Conservation (phyloP, 1,284 basidiomycete genomes). For the Fomitopsis palustris region DNA sequence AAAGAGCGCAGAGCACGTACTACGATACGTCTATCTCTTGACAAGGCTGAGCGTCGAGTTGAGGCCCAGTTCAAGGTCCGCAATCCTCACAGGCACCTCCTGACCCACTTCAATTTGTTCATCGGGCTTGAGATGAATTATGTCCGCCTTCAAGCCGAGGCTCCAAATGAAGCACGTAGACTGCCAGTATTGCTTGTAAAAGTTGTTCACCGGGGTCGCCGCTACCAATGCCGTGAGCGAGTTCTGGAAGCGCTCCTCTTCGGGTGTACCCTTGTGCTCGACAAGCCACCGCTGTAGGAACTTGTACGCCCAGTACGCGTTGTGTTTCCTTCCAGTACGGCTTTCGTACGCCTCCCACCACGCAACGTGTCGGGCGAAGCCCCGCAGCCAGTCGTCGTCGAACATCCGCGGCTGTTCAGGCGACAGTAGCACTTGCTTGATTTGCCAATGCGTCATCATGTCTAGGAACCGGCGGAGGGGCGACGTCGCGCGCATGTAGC, state of each 20-base stretch:
- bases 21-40: background rate
- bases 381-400: slow-evolving; percentile 37
- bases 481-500: slow-evolving; percentile 84
- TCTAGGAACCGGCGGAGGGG: slow-evolving; percentile 88
- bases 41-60: background rate
- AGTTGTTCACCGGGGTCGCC: slow-evolving; percentile 2
- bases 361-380: slow-evolving; percentile 19
- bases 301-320: slow-evolving; percentile 30
- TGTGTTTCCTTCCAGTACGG: slow-evolving; percentile 28
- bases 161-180: background rate
- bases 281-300: slow-evolving; percentile 30
- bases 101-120: background rate
- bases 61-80: background rate
- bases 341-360: slow-evolving; percentile 27
- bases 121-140: background rate
- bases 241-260: slow-evolving; percentile 24
- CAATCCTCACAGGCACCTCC: background rate
- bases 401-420: slow-evolving; percentile 35
- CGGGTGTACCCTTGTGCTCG: slow-evolving; percentile 19
- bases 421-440: slow-evolving; percentile 75
- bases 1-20: background rate
- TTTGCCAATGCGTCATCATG: slow-evolving; percentile 90
- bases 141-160: background rate
- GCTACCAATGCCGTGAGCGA: slow-evolving; percentile 17
- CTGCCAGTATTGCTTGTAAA: background rate